A percentile compares a stretch with the other conserved stretches of the same genome.
These are phyloP conservation scores for Crucibulum laeve DNA, from an alignment of 768 basidiomycete genomes.

Conservation along the genomic window DNA sequence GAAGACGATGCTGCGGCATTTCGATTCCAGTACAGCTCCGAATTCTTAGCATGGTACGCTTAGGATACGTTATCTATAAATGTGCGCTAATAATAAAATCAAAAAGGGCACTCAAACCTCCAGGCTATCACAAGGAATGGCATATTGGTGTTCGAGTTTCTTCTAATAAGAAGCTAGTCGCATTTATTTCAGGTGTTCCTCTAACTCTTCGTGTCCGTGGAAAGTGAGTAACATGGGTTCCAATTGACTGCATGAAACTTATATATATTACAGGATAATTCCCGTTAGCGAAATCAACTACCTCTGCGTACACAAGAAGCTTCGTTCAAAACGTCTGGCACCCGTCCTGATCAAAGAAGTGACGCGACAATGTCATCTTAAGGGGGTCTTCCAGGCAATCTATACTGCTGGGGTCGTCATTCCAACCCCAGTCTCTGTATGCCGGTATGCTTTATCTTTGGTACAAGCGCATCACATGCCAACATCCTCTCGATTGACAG, in stretches of 20 bases:
- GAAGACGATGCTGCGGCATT: constrained; percentile 97
- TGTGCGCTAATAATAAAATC: not conserved
- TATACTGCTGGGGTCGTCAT: constrained; percentile 94
- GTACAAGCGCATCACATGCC: constrained; percentile 4
- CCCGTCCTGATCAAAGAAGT: constrained; percentile 98
- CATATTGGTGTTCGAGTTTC: constrained; percentile 92
- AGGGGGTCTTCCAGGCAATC: constrained; percentile 93
- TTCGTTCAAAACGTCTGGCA: constrained; percentile 90
- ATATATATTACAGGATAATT: constrained; percentile 44
- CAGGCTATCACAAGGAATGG: constrained; percentile 93
- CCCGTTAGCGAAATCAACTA: constrained; percentile 91
- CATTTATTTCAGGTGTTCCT: constrained; percentile 93
- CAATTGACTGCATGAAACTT: not conserved
- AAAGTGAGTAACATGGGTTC: constrained; percentile 48
- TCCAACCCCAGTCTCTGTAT: constrained; percentile 89
- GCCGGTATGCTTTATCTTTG: constrained; percentile 46
- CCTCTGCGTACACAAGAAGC: constrained; percentile 95
- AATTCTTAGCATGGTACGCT: constrained; percentile 85
- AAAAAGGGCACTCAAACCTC: constrained; percentile 87
- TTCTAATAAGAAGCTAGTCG: constrained; percentile 90
- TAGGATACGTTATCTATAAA: not conserved
- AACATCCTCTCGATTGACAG: constrained; percentile 28
- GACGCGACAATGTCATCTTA: constrained; percentile 85
- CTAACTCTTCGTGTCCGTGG: constrained; percentile 79
- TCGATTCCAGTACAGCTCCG: constrained; percentile 92